These are phyloP conservation scores for Endocalyx cinctus DNA, from an alignment of 2,329 filamentous ascomycete genomes.

Conservation along the genomic window DNA sequence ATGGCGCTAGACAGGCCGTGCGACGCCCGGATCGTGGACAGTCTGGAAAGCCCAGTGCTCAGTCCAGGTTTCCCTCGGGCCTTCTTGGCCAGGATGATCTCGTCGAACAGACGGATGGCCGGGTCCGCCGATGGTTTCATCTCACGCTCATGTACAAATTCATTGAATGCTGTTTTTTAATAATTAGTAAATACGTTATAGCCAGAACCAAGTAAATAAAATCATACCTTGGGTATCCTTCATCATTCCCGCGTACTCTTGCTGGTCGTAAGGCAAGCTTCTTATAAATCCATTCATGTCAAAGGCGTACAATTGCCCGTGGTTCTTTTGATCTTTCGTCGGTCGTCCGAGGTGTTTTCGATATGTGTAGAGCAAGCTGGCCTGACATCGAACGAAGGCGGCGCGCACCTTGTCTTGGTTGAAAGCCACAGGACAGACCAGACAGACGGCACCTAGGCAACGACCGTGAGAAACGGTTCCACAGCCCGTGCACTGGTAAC, in stretches of 20 bases:
- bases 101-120: constrained; percentile 72
- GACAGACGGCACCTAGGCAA: constrained; percentile 57
- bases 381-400: constrained; percentile 60
- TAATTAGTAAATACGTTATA: constrained; percentile 7
- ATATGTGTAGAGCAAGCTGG: constrained; percentile 63
- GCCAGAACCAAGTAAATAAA: not conserved
- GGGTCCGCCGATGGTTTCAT: constrained; percentile 57
- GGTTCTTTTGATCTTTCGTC: constrained; percentile 54
- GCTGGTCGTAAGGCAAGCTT: constrained; percentile 61
- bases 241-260: constrained; percentile 60
- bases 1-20: constrained; percentile 44
- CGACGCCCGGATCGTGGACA: constrained; percentile 55
- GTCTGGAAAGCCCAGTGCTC: constrained; percentile 58
- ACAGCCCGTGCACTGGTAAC: constrained; percentile 70
- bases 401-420: constrained; percentile 57
- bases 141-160: constrained; percentile 81
- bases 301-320: constrained; percentile 58
- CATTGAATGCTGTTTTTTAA: constrained; percentile 59
- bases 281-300: constrained; percentile 62
- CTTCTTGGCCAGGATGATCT: constrained; percentile 77
- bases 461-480: constrained; percentile 51
- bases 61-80: constrained; percentile 61
- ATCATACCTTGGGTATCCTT: constrained; percentile 60
- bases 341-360: constrained; percentile 59
- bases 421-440: constrained; percentile 62